Evolutionary conservation across 805 yeast species (phyloP), one percentile per base, ranked within the genome.

Genomic region (Metschnikowia arizonensis): DNA sequence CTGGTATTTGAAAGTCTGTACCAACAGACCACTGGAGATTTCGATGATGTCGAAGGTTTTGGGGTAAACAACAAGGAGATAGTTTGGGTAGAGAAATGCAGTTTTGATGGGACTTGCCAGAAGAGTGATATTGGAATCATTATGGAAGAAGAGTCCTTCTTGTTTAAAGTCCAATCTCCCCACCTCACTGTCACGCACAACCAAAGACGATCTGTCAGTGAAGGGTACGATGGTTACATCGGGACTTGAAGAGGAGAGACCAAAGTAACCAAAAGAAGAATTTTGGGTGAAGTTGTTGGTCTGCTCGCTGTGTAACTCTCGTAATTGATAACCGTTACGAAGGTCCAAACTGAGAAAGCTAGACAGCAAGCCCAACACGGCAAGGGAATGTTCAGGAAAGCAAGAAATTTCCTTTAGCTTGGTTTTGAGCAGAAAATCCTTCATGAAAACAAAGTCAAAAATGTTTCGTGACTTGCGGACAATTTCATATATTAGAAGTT

Each of bases 181-280:
- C 0, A 58, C 54, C 44, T 63, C 71, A 6, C 66, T 59, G 42
- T 69, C 75, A 38, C 66, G 65, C 1, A 69, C 54, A 8, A 69
- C 42, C 3, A 68, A 49, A 15, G 63, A 33, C 14, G 33, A 31
- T 7, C 49, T 47, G 14, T 10, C 21, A 17, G 21, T 31, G 8
- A 42, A 7, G 7, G 52, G 52, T 6, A 67, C 46, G 23, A 63
- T 55, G 49, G 56, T 53, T 2, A 57, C 53, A 2, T 52, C 45
- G 1, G 72, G 69, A 1, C 66, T 66, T 3, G 61, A 46, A 18
- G 55, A 53, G 1, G 63, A 55, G 19, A 69, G 54, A 7, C 73
- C 73, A 52, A 71, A 71, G 50, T 70, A 71, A 47, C 65, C 60
- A 51, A 70, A 68, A 7, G 73, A 58, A 18, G 65, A 55, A 37